These are phyloP conservation scores for Incumbomyces lentus DNA, from an alignment of 2,329 filamentous ascomycete genomes.

Conservation along the genomic window DNA sequence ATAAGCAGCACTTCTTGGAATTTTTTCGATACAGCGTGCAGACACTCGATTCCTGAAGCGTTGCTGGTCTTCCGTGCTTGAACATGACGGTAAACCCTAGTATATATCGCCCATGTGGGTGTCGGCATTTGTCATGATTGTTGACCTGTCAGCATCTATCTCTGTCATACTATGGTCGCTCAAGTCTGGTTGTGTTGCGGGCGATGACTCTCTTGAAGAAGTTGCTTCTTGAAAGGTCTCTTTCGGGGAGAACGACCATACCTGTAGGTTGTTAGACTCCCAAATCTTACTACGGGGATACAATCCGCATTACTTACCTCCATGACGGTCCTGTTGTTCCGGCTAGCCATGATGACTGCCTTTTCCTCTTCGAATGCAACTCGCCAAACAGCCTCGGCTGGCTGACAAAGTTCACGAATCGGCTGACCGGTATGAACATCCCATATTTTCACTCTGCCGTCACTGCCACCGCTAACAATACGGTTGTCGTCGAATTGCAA, in stretches of 20 bases:
- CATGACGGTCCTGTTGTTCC: constrained; percentile 84
- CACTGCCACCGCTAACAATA: constrained; percentile 90
- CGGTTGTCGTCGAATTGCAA: constrained; percentile 93
- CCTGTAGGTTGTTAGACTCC: constrained; percentile 39
- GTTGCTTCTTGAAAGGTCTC: constrained; percentile 30
- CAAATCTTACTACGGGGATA: neutral
- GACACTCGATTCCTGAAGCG: neutral
- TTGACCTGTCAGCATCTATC: neutral
- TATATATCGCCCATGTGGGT: neutral
- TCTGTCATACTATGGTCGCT: neutral
- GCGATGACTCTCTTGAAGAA: neutral
- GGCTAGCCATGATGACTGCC: constrained; percentile 86
- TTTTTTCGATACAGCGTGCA: neutral
- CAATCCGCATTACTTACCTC: constrained; percentile 51
- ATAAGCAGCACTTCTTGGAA: neutral
- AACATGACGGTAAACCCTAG: neutral
- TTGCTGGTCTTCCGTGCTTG: neutral
- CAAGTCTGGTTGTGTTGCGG: neutral
- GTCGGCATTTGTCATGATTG: neutral
- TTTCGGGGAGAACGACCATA: constrained; percentile 89
- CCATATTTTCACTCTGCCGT: constrained; percentile 98
- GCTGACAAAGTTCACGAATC: constrained; percentile 80
- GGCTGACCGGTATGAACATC: constrained; percentile 84
- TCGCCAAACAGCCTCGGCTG: constrained; percentile 91
- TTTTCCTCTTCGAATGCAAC: constrained; percentile 98